A percentile compares a stretch with the other conserved stretches of the same genome.
Evolutionary conservation across 2,329 filamentous ascomycete species (phyloP).

Genomic region (Penicillium sp.): DNA sequence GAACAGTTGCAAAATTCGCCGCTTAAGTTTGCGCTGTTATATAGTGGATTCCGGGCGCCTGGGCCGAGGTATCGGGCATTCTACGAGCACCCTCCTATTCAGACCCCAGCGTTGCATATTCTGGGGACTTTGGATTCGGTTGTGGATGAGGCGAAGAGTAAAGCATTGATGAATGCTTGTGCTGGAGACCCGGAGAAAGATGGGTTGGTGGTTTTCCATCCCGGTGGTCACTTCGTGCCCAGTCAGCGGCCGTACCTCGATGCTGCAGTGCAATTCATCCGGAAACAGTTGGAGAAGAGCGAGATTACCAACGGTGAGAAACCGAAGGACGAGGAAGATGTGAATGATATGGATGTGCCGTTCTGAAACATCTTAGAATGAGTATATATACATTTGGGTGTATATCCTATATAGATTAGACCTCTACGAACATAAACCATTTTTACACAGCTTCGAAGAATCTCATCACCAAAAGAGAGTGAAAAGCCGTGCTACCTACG

Average conservation of each 20-base stretch:
- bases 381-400: constrained; percentile 7
- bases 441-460: too few relatives aligned
- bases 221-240: constrained; percentile 87
- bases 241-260: constrained; percentile 77
- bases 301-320: constrained; percentile 26
- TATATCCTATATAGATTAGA: constrained; percentile 9
- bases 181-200: constrained; percentile 52
- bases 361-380: constrained; percentile 42
- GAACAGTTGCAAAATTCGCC: constrained; percentile 48
- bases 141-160: constrained; percentile 73
- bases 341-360: constrained; percentile 67
- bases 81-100: constrained; percentile 68
- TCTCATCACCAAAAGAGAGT: too few relatives aligned
- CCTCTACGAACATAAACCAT: not conserved
- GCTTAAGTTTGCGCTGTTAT: constrained; percentile 70
- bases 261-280: constrained; percentile 71
- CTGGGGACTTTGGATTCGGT: constrained; percentile 82
- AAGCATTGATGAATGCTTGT: constrained; percentile 65
- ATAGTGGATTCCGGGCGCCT: constrained; percentile 72
- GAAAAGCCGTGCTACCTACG: too few relatives aligned
- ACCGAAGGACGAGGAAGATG: constrained; percentile 50
- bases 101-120: constrained; percentile 76
- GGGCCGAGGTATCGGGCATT: constrained; percentile 63
- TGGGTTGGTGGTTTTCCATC: constrained; percentile 65
- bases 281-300: constrained; percentile 46